These are phyloP conservation scores for Mortierella sp. DNA, from an alignment of 371 early-diverging fungal species.

Conservation along the genomic window DNA sequence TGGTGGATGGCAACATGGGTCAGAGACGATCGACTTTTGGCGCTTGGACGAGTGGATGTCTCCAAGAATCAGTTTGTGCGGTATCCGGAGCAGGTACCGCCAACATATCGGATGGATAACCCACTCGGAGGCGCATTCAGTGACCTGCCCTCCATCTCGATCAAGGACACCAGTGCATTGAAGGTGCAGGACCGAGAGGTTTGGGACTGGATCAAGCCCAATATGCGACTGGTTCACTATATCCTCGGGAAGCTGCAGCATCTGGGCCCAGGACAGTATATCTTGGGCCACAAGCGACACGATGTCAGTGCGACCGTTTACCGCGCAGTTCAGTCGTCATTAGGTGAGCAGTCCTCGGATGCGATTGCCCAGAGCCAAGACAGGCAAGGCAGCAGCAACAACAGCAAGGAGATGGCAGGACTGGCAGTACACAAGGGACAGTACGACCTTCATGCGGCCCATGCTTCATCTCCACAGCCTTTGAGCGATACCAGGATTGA, in stretches of 20 bases:
- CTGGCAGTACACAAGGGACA: conserved; percentile 4
- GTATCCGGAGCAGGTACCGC: conserved; percentile 11
- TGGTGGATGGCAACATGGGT: conserved; percentile 58
- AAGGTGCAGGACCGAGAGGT: conserved; percentile 42
- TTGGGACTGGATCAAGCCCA: conserved; percentile 49
- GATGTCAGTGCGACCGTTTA: conserved; percentile 51
- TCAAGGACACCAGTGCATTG: conserved; percentile 34
- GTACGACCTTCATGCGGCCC: conserved; percentile 55
- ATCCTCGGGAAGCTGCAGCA: conserved; percentile 30
- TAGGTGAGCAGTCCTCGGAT: background rate
- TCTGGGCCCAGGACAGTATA: conserved; percentile 46
- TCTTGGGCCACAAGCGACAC: conserved; percentile 36
- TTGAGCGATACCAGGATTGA: conserved; percentile 15
- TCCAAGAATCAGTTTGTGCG: conserved; percentile 54
- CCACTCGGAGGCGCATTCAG: conserved; percentile 43
- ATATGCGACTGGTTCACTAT: conserved; percentile 47
- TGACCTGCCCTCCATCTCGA: conserved; percentile 41
- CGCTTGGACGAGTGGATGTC: conserved; percentile 42
- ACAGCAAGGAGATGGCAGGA: too few species aligned
- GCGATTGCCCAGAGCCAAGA: background rate
- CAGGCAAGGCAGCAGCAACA: background rate
- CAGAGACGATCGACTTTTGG: conserved; percentile 43
- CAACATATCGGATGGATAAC: conserved; percentile 18
- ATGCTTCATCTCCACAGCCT: conserved; percentile 35
- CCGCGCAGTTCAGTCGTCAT: conserved; percentile 17